phyloP scores from a whole-genome alignment of 1,139 yeast genomes.

The Kodamaea sp. region DNA sequence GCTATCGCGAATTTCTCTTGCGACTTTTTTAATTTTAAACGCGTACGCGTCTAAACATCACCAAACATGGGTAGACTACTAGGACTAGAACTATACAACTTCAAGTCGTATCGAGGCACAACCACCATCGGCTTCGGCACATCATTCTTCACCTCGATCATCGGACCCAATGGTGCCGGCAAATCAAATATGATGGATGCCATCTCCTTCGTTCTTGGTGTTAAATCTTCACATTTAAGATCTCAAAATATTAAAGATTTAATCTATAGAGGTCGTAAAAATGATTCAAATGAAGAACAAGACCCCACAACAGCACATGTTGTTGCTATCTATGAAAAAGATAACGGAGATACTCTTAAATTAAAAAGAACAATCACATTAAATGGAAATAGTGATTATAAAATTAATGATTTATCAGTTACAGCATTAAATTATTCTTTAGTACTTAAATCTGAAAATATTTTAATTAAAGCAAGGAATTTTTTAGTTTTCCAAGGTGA shows the following conservation, averaged over 20 bases:
- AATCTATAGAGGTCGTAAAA: slow-evolving; percentile 67
- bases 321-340: slow-evolving; percentile 70
- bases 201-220: slow-evolving; percentile 90
- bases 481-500: slow-evolving; percentile 96
- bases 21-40: not conserved
- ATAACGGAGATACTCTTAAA: slow-evolving; percentile 49
- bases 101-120: slow-evolving; percentile 84
- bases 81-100: slow-evolving; percentile 75
- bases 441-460: slow-evolving; percentile 73
- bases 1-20: too few species aligned
- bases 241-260: slow-evolving; percentile 72
- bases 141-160: slow-evolving; percentile 80
- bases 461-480: slow-evolving; percentile 84
- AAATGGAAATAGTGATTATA: slow-evolving; percentile 65
- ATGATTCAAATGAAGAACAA: slow-evolving; percentile 17
- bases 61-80: slow-evolving; percentile 66
- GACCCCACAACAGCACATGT: slow-evolving; percentile 73
- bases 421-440: slow-evolving; percentile 63
- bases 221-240: slow-evolving; percentile 71
- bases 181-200: slow-evolving; percentile 99
- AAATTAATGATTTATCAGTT: slow-evolving; percentile 60
- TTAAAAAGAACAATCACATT: slow-evolving; percentile 54
- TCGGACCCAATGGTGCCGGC: slow-evolving; percentile 98
- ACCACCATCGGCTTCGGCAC: slow-evolving; percentile 78
- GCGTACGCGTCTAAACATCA: slow-evolving; percentile 6